Percentiles rank a stretch among this genome's conserved stretches.
Evolutionary conservation across 108 stramenopile species (phyloP).

Genomic region (Phaeodactylum tricornutum): DNA sequence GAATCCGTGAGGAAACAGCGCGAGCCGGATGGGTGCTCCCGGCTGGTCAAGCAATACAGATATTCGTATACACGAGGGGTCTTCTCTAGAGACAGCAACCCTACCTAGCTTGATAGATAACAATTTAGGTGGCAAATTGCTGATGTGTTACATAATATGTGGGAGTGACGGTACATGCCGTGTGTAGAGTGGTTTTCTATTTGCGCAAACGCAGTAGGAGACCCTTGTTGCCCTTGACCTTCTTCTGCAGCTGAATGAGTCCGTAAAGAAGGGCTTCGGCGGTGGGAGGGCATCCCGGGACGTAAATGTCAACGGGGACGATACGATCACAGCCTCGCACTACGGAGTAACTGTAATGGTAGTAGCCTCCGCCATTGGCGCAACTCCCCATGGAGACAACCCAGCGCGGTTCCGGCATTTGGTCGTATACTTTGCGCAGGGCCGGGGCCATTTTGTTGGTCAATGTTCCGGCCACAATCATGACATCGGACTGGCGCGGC

Average conservation of each 20-base stretch:
- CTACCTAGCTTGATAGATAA: too few species aligned
- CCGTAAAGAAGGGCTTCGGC: slow-evolving; percentile 97
- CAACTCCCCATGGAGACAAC: slow-evolving; percentile 98
- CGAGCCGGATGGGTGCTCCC: too few species aligned
- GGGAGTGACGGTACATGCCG: too few species aligned
- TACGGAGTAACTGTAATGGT: slow-evolving; percentile 99
- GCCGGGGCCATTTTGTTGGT: slow-evolving; percentile 99
- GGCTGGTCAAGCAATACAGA: too few species aligned
- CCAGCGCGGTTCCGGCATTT: slow-evolving; percentile 99
- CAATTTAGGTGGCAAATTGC: too few species aligned
- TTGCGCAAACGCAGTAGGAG: slow-evolving; percentile 90
- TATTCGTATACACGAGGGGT: too few species aligned
- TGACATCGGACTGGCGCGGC: slow-evolving; percentile 95
- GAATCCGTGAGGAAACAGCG: too few species aligned
- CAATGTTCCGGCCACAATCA: slow-evolving; percentile 99
- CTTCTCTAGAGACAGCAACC: too few species aligned
- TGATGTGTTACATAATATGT: too few species aligned
- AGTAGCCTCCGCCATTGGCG: slow-evolving; percentile 99
- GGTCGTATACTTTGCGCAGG: slow-evolving; percentile 98
- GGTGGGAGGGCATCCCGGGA: slow-evolving; percentile 98
- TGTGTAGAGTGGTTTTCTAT: too few species aligned
- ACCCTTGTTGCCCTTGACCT: slow-evolving; percentile 94
- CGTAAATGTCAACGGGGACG: slow-evolving; percentile 99
- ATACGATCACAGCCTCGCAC: slow-evolving; percentile 97
- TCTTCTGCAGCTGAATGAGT: slow-evolving; percentile 97